Percentiles rank a stretch among this genome's conserved stretches.
phyloP scores from a whole-genome alignment of 83 land plant species.

The Larix sibirica region DNA sequence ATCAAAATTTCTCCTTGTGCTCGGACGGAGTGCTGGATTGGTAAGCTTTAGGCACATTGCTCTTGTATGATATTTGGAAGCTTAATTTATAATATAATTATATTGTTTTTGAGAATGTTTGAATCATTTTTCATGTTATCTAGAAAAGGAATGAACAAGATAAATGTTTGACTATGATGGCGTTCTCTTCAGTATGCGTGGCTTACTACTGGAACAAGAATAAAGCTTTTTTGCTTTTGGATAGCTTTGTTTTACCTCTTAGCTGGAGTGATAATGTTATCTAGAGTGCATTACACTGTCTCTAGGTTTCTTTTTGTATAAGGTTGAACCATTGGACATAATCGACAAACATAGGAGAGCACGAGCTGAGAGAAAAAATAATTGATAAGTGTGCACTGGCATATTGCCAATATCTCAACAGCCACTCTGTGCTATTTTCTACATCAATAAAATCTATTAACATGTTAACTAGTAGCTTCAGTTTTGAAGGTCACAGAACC shows the following conservation, averaged over 20 bases:
- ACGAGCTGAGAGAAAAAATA: too few relatives aligned
- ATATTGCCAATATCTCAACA: too few relatives aligned
- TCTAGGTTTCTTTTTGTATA: not conserved
- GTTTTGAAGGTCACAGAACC: too few relatives aligned
- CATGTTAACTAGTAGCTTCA: too few relatives aligned
- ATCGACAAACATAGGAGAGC: too few relatives aligned
- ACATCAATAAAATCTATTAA: too few relatives aligned
- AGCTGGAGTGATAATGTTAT: not conserved
- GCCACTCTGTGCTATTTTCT: too few relatives aligned
- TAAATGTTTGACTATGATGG: not conserved
- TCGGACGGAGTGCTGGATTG: slow-evolving; percentile 99
- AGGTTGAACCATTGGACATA: not conserved
- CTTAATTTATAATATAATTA: not conserved
- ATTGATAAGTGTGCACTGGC: too few relatives aligned
- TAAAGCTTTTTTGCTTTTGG: not conserved
- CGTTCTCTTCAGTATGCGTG: not conserved
- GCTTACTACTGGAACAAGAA: not conserved
- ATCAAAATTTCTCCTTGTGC: slow-evolving; percentile 99
- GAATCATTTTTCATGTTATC: not conserved
- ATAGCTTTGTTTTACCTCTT: not conserved
- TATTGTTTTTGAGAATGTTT: not conserved
- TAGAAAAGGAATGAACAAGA: not conserved
- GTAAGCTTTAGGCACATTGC: slow-evolving; percentile 28
- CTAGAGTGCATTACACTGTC: not conserved
- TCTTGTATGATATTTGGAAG: not conserved